Evolutionary conservation across 306 rosid genomes (phyloP).

Genomic region (Dalbergia oliveri): DNA sequence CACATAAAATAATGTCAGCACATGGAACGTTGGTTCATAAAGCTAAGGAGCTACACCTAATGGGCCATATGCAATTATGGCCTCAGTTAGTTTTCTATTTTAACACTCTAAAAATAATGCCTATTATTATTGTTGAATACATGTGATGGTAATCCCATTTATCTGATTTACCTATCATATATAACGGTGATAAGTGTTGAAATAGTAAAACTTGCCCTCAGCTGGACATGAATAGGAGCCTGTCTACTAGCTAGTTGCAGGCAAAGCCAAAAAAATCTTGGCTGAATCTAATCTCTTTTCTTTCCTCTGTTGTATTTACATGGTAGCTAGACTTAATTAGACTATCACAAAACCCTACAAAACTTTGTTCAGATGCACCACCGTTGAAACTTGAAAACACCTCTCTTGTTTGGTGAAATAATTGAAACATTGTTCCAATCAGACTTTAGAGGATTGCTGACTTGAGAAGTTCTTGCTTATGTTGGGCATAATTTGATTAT

Average conservation of each 20-base stretch:
- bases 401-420: background rate
- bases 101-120: too few species aligned
- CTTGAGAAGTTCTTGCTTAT: background rate
- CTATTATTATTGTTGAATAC: too few species aligned
- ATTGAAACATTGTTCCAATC: background rate
- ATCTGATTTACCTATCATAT: too few species aligned
- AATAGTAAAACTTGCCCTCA: background rate
- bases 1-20: slow-evolving; percentile 37
- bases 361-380: background rate
- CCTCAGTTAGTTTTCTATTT: too few species aligned
- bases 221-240: background rate
- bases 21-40: background rate
- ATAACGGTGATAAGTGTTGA: too few species aligned
- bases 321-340: background rate
- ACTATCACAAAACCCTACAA: background rate
- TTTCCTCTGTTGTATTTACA: background rate
- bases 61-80: background rate
- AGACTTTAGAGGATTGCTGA: background rate
- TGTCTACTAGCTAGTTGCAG: background rate
- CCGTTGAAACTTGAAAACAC: background rate
- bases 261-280: background rate
- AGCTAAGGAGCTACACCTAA: background rate
- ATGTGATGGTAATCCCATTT: too few species aligned
- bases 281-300: background rate
- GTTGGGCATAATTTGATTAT: background rate